A percentile compares a stretch with the other conserved stretches of the same genome.
These are phyloP conservation scores for Aspergillus flavus DNA, from an alignment of 2,329 filamentous ascomycete genomes.

Conservation along the genomic window DNA sequence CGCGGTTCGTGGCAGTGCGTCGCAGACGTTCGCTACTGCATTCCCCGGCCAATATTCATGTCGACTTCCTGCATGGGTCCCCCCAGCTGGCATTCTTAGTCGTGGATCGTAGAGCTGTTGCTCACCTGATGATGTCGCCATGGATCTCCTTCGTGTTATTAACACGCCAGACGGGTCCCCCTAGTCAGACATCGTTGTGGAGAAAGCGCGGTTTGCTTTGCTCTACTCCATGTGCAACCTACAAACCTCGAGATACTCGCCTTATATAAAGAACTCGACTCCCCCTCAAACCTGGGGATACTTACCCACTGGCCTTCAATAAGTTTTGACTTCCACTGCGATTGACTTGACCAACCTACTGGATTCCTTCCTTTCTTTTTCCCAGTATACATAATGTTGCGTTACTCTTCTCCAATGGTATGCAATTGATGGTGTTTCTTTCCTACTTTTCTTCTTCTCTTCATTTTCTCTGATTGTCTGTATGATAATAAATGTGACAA, in stretches of 20 bases:
- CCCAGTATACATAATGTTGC: not conserved
- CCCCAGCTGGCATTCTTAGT: conserved; percentile 11
- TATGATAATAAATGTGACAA: not conserved
- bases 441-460: not conserved
- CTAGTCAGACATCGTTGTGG: conserved; percentile 10
- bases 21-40: conserved; percentile 14
- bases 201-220: conserved; percentile 12
- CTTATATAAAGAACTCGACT: not conserved
- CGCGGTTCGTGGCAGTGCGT: conserved; percentile 14
- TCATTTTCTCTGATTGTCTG: not conserved
- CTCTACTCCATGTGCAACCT: conserved; percentile 25
- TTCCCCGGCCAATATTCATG: conserved; percentile 6
- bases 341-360: not conserved
- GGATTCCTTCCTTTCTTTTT: conserved; percentile 1
- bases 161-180: not conserved
- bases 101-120: conserved; percentile 13
- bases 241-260: conserved; percentile 4
- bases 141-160: conserved; percentile 22
- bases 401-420: conserved; percentile 1
- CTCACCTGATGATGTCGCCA: conserved; percentile 26
- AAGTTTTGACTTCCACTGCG: not conserved
- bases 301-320: not conserved
- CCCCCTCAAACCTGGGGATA: not conserved
- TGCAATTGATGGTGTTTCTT: not conserved
- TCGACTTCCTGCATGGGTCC: conserved; percentile 14